These are phyloP conservation scores for Claviceps sp. DNA, from an alignment of 2,329 filamentous ascomycete species.

Conservation along the genomic window DNA sequence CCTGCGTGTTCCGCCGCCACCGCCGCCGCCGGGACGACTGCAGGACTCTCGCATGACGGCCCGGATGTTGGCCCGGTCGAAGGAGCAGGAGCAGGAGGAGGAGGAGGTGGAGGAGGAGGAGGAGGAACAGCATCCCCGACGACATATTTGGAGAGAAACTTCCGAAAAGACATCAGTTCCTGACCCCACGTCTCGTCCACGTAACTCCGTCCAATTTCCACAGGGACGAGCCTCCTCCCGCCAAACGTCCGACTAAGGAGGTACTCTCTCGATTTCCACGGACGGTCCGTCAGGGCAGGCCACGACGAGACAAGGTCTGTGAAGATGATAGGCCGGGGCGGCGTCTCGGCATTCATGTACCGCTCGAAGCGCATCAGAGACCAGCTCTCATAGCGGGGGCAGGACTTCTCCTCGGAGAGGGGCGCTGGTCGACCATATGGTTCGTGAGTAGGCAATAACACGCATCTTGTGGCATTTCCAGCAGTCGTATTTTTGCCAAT, in stretches of 20 bases:
- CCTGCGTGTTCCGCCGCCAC: slow-evolving; percentile 13
- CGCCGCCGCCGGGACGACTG: background rate
- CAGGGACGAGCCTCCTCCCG: slow-evolving; percentile 68
- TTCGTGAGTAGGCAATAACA: slow-evolving; percentile 16
- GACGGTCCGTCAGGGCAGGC: slow-evolving; percentile 56
- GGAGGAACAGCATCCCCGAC: background rate
- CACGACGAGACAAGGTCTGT: slow-evolving; percentile 49
- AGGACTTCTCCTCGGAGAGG: slow-evolving; percentile 12
- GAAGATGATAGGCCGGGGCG: slow-evolving; percentile 54
- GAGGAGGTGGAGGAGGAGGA: too few relatives aligned
- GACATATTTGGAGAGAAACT: slow-evolving; percentile 56
- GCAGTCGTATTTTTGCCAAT: too few relatives aligned
- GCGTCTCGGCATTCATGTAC: slow-evolving; percentile 37
- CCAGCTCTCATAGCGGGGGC: slow-evolving; percentile 23
- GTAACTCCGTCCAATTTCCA: slow-evolving; percentile 79
- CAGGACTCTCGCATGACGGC: too few relatives aligned
- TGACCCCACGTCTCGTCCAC: slow-evolving; percentile 79
- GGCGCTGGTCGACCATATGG: slow-evolving; percentile 14
- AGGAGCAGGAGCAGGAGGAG: too few relatives aligned
- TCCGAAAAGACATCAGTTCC: slow-evolving; percentile 57
- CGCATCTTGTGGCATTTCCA: too few relatives aligned
- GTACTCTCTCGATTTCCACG: slow-evolving; percentile 65
- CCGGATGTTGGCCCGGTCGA: too few relatives aligned
- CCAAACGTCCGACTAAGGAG: slow-evolving; percentile 60
- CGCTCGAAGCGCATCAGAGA: slow-evolving; percentile 47